A percentile compares a stretch with the other conserved stretches of the same genome.
phyloP scores from a whole-genome alignment of 2,329 filamentous ascomycete species.

The Neopestalotiopsis rosae region DNA sequence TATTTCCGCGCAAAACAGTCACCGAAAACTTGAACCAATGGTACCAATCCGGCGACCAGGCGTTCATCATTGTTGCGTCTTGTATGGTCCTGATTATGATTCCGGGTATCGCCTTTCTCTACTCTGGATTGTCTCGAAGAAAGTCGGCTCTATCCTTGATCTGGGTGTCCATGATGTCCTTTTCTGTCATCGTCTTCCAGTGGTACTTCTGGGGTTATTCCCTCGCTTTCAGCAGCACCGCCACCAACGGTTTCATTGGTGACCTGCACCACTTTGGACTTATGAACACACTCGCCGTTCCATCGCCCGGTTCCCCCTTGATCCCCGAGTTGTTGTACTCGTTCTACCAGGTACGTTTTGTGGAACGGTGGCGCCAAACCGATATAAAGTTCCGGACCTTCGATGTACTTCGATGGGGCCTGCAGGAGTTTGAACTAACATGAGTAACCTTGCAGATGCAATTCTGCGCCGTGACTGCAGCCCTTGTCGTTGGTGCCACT shows the following conservation, averaged over 20 bases:
- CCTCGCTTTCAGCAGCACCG: slow-evolving; percentile 83
- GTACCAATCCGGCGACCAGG: slow-evolving; percentile 90
- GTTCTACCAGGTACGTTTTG: slow-evolving; percentile 78
- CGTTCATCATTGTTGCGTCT: slow-evolving; percentile 87
- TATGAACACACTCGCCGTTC: slow-evolving; percentile 79
- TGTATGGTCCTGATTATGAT: slow-evolving; percentile 98
- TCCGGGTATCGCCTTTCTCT: slow-evolving; percentile 94
- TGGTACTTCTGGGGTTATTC: slow-evolving; percentile 99
- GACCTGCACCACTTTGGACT: slow-evolving; percentile 89
- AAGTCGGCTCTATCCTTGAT: slow-evolving; percentile 98
- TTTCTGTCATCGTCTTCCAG: slow-evolving; percentile 91
- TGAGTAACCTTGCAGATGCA: slow-evolving; percentile 71
- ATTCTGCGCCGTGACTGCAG: slow-evolving; percentile 93
- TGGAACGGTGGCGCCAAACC: slow-evolving; percentile 1
- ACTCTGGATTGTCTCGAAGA: slow-evolving; percentile 94
- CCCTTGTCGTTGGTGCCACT: slow-evolving; percentile 89
- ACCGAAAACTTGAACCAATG: slow-evolving; percentile 93
- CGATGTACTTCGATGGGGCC: neutral
- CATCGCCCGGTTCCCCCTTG: slow-evolving; percentile 87
- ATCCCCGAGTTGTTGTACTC: slow-evolving; percentile 90
- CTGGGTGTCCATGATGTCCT: slow-evolving; percentile 95
- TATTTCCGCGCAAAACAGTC: slow-evolving; percentile 52
- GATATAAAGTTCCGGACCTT: neutral
- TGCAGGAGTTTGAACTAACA: neutral
- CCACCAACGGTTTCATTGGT: slow-evolving; percentile 89